These are phyloP conservation scores for Artomyces pyxidatus DNA, from an alignment of 768 basidiomycete genomes.

Conservation along the genomic window DNA sequence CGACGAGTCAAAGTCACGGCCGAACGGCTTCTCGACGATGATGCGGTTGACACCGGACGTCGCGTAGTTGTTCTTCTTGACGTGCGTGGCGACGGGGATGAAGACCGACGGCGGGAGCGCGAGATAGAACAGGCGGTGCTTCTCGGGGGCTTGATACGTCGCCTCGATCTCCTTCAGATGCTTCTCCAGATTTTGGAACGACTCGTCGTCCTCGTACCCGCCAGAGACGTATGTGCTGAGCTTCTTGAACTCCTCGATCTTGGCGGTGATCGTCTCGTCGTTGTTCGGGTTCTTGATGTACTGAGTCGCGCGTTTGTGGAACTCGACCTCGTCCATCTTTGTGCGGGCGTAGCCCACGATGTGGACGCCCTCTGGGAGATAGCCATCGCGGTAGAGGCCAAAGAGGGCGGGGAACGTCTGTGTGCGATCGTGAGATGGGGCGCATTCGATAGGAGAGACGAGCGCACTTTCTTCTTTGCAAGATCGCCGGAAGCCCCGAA, in stretches of 20 bases:
- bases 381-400: conserved; percentile 70
- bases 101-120: conserved; percentile 98
- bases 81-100: conserved; percentile 74
- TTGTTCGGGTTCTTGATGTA: conserved; percentile 79
- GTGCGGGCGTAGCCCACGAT: conserved; percentile 97
- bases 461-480: conserved; percentile 90
- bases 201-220: conserved; percentile 75
- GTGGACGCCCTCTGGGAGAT: conserved; percentile 75
- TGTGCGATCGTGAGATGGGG: conserved; percentile 1
- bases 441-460: neutral
- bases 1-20: conserved; percentile 85
- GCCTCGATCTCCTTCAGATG: conserved; percentile 75
- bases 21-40: conserved; percentile 98
- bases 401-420: conserved; percentile 96
- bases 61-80: conserved; percentile 76
- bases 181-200: conserved; percentile 71
- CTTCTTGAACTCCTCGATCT: conserved; percentile 79
- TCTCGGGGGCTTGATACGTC: conserved; percentile 49
- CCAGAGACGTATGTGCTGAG: conserved; percentile 79
- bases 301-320: conserved; percentile 72
- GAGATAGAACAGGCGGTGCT: conserved; percentile 91
- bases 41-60: conserved; percentile 76
- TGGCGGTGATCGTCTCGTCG: conserved; percentile 44
- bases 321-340: conserved; percentile 84
- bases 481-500: conserved; percentile 96